Evolutionary conservation across 2,329 filamentous ascomycete genomes (phyloP).

Genomic region (Penicillium occitanis): DNA sequence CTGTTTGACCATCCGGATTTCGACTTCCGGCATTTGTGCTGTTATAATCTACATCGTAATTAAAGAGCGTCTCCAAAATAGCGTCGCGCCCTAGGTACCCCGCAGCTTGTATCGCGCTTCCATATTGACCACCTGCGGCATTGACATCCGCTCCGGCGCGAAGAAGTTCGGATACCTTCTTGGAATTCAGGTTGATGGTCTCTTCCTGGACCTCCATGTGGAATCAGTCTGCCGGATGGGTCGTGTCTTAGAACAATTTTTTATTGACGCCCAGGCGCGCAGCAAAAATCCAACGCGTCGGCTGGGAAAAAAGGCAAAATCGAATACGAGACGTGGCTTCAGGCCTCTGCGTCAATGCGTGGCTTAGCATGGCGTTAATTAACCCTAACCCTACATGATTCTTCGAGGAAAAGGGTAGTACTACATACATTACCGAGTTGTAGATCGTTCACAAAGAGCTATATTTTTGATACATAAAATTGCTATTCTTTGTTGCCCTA

Average conservation of each 20-base stretch:
- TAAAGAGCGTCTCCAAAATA: background rate
- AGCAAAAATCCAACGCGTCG: background rate
- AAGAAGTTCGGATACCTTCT: background rate
- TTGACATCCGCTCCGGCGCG: background rate
- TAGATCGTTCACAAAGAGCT: background rate
- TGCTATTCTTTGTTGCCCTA: background rate
- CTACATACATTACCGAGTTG: too few relatives aligned
- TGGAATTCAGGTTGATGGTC: background rate
- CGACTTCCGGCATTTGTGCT: background rate
- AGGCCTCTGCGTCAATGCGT: background rate
- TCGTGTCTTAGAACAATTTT: background rate
- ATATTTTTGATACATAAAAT: background rate
- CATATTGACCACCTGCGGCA: background rate
- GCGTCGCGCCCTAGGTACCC: background rate
- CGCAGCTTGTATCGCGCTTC: conserved; percentile 7
- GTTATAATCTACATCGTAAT: background rate
- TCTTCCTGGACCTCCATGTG: background rate
- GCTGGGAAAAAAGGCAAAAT: background rate
- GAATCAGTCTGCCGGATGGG: background rate
- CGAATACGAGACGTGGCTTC: background rate
- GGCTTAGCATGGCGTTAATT: background rate
- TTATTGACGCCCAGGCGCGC: too few relatives aligned
- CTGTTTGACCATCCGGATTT: background rate
- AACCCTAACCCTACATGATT: background rate
- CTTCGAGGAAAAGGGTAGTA: background rate